Evolutionary conservation across 2,329 filamentous ascomycete species (phyloP).

Genomic region (Fusarium subglutinans): DNA sequence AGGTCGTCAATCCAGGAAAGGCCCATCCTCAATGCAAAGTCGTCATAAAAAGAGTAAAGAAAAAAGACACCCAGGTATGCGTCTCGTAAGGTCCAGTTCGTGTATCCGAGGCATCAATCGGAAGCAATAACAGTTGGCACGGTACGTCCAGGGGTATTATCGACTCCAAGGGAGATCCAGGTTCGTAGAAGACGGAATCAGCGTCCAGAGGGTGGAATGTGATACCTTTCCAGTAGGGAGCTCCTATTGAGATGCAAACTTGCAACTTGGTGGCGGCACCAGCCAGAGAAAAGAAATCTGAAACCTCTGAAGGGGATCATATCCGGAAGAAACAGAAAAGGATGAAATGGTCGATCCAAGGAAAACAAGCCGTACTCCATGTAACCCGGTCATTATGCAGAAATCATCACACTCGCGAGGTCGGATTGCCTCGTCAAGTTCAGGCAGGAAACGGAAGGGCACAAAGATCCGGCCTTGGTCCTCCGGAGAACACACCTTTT

Average conservation of each 20-base stretch:
- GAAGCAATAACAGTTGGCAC: slow-evolving; percentile 38
- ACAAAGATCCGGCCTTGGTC: slow-evolving; percentile 33
- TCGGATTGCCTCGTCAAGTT: slow-evolving; percentile 34
- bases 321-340: slow-evolving; percentile 42
- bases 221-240: slow-evolving; percentile 41
- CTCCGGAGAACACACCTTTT: slow-evolving; percentile 33
- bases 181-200: slow-evolving; percentile 27
- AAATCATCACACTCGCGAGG: slow-evolving; percentile 45
- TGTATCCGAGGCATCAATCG: slow-evolving; percentile 39
- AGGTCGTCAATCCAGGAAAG: slow-evolving; percentile 39
- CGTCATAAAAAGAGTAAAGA: slow-evolving; percentile 37
- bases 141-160: slow-evolving; percentile 39
- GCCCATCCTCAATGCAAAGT: slow-evolving; percentile 43
- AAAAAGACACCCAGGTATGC: slow-evolving; percentile 36
- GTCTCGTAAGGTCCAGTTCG: slow-evolving; percentile 35
- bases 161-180: slow-evolving; percentile 32
- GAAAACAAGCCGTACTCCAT: slow-evolving; percentile 41
- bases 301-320: slow-evolving; percentile 30
- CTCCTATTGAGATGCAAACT: slow-evolving; percentile 43
- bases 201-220: slow-evolving; percentile 31
- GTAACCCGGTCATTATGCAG: slow-evolving; percentile 43
- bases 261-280: slow-evolving; percentile 41
- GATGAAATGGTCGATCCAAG: slow-evolving; percentile 42
- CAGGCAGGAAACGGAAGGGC: slow-evolving; percentile 25
- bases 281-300: slow-evolving; percentile 39